Conservation (phyloP, 2,329 filamentous ascomycete genomes). For the Fusarium oxysporum region DNA sequence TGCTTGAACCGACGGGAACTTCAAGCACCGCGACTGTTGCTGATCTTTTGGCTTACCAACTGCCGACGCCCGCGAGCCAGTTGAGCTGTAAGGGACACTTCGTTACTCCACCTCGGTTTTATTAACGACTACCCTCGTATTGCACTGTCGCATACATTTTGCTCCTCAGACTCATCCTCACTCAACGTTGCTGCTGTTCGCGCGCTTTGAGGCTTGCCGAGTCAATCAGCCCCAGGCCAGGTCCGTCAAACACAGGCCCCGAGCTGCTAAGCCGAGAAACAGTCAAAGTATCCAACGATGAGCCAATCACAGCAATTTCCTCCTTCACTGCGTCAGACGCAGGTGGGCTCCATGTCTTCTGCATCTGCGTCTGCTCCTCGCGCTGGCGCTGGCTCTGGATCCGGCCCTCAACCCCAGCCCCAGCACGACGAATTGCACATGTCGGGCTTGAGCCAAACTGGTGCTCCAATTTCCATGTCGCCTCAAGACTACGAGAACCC, state of each 20-base stretch:
- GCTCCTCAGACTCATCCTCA: not conserved
- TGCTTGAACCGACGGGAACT: not conserved
- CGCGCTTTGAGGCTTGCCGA: conserved; percentile 23
- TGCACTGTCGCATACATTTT: conserved; percentile 10
- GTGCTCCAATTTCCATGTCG: conserved; percentile 51
- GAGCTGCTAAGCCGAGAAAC: conserved; percentile 19
- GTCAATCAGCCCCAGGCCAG: conserved; percentile 17
- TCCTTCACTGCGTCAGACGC: conserved; percentile 45
- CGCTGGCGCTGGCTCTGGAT: conserved; percentile 33
- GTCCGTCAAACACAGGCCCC: conserved; percentile 25
- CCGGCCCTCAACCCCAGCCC: conserved; percentile 37
- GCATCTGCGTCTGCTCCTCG: conserved; percentile 19
- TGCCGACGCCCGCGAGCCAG: conserved; percentile 14
- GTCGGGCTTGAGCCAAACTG: conserved; percentile 56
- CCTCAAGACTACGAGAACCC: conserved; percentile 64
- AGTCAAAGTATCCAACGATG: conserved; percentile 45
- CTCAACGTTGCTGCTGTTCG: conserved; percentile 19
- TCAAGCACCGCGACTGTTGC: conserved; percentile 1
- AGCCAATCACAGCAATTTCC: conserved; percentile 57
- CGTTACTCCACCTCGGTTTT: conserved; percentile 6
- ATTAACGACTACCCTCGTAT: conserved; percentile 14
- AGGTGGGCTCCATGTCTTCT: conserved; percentile 40
- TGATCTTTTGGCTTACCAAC: conserved; percentile 19
- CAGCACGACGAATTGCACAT: conserved; percentile 68
- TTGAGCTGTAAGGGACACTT: conserved; percentile 18